Evolutionary conservation across 2,329 filamentous ascomycete species (phyloP).

Genomic region (Bipolaris cookei): DNA sequence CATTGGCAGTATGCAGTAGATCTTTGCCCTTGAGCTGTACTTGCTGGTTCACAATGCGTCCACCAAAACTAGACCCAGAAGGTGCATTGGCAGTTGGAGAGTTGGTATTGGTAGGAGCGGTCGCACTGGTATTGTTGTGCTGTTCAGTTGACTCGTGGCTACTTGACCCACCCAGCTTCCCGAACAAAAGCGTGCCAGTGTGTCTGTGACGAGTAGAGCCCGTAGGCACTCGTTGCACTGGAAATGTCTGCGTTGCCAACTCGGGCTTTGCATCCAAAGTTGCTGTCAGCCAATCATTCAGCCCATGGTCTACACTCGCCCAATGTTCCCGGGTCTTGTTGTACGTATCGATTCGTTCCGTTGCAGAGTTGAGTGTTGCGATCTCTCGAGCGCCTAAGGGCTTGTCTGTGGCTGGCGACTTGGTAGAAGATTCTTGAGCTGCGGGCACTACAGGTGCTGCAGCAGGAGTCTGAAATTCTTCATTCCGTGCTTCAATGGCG

Average conservation of each 20-base stretch:
- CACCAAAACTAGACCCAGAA: conserved; percentile 29
- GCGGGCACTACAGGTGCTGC: not conserved
- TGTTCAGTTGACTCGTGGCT: conserved; percentile 30
- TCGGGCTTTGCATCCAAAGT: conserved; percentile 61
- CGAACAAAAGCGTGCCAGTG: conserved; percentile 46
- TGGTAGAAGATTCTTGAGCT: conserved; percentile 24
- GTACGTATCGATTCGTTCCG: conserved; percentile 76
- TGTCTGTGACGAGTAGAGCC: conserved; percentile 43
- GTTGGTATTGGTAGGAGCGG: conserved; percentile 35
- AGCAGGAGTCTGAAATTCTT: conserved; percentile 18
- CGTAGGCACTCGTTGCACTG: conserved; percentile 36
- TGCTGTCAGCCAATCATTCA: conserved; percentile 65
- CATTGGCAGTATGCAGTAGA: conserved; percentile 80
- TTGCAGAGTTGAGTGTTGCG: conserved; percentile 67
- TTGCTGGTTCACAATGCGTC: conserved; percentile 36
- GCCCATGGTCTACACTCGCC: conserved; percentile 73
- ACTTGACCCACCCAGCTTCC: conserved; percentile 40
- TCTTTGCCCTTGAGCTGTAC: conserved; percentile 88
- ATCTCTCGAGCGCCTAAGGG: conserved; percentile 76
- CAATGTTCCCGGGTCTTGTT: conserved; percentile 74
- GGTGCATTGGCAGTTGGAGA: conserved; percentile 29
- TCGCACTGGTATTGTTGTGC: conserved; percentile 30
- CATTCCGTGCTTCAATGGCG: conserved; percentile 8
- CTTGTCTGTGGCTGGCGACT: conserved; percentile 38
- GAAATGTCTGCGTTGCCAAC: conserved; percentile 48